Conservation (phyloP, 495 filamentous ascomycete genomes). For the Melanomma pulvis-pyrius region DNA sequence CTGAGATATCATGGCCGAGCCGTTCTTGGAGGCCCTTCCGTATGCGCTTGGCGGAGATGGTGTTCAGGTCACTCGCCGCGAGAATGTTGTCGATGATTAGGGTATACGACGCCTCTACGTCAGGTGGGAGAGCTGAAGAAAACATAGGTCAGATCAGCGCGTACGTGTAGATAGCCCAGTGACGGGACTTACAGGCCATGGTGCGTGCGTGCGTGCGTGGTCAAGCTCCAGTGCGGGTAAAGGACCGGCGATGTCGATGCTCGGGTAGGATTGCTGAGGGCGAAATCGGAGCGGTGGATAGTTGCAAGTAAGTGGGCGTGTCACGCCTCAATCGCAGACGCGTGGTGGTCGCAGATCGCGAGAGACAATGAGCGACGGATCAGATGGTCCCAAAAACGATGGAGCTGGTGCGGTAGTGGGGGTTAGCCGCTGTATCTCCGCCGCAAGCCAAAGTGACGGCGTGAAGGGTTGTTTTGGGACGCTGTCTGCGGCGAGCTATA, state of each 20-base stretch:
- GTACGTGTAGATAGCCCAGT: not conserved
- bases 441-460: not conserved
- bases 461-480: not conserved
- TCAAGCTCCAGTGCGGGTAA: conserved; percentile 7
- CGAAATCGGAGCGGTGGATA: not conserved
- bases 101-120: conserved; percentile 60
- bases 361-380: conserved; percentile 18
- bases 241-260: not conserved
- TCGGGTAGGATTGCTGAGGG: not conserved
- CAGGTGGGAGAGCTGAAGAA: conserved; percentile 23
- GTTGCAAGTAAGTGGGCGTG: not conserved
- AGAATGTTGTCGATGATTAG: conserved; percentile 93
- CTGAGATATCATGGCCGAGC: conserved; percentile 78
- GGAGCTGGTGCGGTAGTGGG: conserved; percentile 16
- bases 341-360: conserved; percentile 8
- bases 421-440: conserved; percentile 4
- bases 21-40: conserved; percentile 79
- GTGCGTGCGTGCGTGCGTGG: not conserved
- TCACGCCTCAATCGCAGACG: not conserved
- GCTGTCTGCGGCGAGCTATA: not conserved
- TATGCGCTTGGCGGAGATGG: conserved; percentile 90
- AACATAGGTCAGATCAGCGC: conserved; percentile 5
- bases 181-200: conserved; percentile 26
- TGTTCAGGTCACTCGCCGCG: conserved; percentile 76
- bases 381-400: conserved; percentile 28